Percentiles rank a stretch among this genome's conserved stretches.
Conservation (phyloP, 75 land plant species). For the Pinus tabuliformis region DNA sequence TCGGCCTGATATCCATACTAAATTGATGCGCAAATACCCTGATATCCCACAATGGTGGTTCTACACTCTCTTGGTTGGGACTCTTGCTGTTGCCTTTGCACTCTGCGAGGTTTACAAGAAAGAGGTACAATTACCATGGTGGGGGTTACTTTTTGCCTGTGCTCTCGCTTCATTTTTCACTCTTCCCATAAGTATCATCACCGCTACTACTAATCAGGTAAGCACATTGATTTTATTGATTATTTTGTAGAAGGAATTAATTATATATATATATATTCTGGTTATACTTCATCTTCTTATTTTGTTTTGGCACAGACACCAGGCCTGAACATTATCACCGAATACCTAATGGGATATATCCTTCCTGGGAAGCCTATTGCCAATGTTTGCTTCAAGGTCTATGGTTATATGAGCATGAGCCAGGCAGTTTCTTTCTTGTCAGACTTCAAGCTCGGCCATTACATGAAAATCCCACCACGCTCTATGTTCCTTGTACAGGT, state of each 20-base stretch:
- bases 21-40: slow-evolving; percentile 57
- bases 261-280: no score
- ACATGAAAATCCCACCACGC: slow-evolving; percentile 84
- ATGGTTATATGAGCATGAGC: slow-evolving; percentile 83
- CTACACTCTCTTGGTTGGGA: slow-evolving; percentile 29
- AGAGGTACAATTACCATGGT: slow-evolving; percentile 86
- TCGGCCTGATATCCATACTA: slow-evolving; percentile 64
- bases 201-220: slow-evolving; percentile 93
- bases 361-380: slow-evolving; percentile 77
- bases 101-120: slow-evolving; percentile 49
- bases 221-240: not conserved
- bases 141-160: slow-evolving; percentile 83
- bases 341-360: slow-evolving; percentile 74
- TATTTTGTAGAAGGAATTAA: no score
- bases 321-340: slow-evolving; percentile 79
- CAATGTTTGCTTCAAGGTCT: slow-evolving; percentile 87
- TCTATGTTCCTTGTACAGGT: slow-evolving; percentile 89
- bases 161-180: slow-evolving; percentile 72
- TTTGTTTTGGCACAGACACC: slow-evolving; percentile 43
- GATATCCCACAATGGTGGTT: slow-evolving; percentile 95
- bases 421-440: slow-evolving; percentile 68
- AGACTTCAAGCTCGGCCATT: slow-evolving; percentile 58
- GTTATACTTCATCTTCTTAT: no score
- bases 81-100: slow-evolving; percentile 44
- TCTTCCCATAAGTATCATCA: slow-evolving; percentile 81